Evolutionary conservation across 805 yeast genomes (phyloP), one percentile per base, ranked within the genome.

Genomic region (Teunomyces tritomae): DNA sequence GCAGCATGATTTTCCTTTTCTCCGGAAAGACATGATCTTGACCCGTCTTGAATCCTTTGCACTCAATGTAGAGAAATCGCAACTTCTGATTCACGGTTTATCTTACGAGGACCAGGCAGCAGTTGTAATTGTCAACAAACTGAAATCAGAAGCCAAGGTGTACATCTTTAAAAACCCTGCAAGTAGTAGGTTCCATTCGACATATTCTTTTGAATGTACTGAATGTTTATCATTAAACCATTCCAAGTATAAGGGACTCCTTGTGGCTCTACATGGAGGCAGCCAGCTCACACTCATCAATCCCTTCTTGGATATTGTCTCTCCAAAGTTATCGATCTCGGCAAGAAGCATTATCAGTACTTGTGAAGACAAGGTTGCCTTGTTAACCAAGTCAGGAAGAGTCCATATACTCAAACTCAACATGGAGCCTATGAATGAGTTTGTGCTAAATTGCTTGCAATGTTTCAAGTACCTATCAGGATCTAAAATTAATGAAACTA

Each of bases 11-110:
- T 52, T 64, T 5, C 60, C 68, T 5, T 53, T 61, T 4, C 61
- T 80, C 17, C 68, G 82, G 34, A 87, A 85, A 55, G 96, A 89
- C 61, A 76, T 85, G 57, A 83, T 85, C n/a, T 67, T 88, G 50
- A 81, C 90, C 0, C 79, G 77, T 57, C 63, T 87, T 2, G 82
- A 81, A 13, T 63, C 78, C 1, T 64, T 72, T 34, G 68, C 60
- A 44, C 34, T 65, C 9, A 59, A 62, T 14, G 66, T 67, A 4
- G 58, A 65, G n/a, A 50, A 61, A 8, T 49, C 56, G 36, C 57
- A 64, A 24, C 51, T 78, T 27, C 70, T 71, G 40, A 59, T 74
- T 1, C 61, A 65, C 43, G 71, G 71, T 7, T 49, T 79, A n/a
- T 55, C 59, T 4, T 79, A 69, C 51, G 76, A 74, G 17, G 80